These are phyloP conservation scores for Monosporozyma aquatica DNA, from an alignment of 805 yeast species.

Conservation along the genomic window DNA sequence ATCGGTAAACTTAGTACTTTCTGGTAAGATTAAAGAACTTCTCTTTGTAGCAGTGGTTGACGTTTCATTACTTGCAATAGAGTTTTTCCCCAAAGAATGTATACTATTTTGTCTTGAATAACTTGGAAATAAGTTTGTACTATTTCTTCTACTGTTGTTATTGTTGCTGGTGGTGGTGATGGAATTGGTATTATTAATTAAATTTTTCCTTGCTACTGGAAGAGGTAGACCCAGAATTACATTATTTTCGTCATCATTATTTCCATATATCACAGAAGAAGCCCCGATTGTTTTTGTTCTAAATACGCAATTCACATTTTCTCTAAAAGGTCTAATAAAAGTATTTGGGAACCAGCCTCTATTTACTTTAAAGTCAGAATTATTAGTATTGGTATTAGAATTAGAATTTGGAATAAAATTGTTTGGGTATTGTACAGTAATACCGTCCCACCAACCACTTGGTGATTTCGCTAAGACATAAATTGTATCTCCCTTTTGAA, in stretches of 20 bases:
- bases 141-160: slow-evolving; percentile 5
- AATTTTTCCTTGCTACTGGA: background rate
- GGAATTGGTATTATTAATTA: background rate
- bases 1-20: background rate
- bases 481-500: slow-evolving; percentile 54
- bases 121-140: background rate
- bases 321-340: slow-evolving; percentile 28
- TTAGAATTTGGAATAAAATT: too few relatives aligned
- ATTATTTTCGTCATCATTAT: background rate
- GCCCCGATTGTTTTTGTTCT: slow-evolving; percentile 16
- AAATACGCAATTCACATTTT: slow-evolving; percentile 4
- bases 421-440: slow-evolving; percentile 26
- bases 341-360: slow-evolving; percentile 85
- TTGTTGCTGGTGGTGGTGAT: too few relatives aligned
- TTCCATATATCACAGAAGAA: slow-evolving; percentile 28
- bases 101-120: slow-evolving; percentile 7
- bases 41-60: background rate
- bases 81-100: background rate
- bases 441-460: slow-evolving; percentile 87
- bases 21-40: slow-evolving; percentile 1
- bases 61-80: background rate
- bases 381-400: slow-evolving; percentile 6
- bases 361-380: slow-evolving; percentile 28
- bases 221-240: background rate
- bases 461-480: slow-evolving; percentile 57